These are phyloP conservation scores for Hansenula sp. DNA, from an alignment of 1,139 yeast genomes.

Conservation along the genomic window DNA sequence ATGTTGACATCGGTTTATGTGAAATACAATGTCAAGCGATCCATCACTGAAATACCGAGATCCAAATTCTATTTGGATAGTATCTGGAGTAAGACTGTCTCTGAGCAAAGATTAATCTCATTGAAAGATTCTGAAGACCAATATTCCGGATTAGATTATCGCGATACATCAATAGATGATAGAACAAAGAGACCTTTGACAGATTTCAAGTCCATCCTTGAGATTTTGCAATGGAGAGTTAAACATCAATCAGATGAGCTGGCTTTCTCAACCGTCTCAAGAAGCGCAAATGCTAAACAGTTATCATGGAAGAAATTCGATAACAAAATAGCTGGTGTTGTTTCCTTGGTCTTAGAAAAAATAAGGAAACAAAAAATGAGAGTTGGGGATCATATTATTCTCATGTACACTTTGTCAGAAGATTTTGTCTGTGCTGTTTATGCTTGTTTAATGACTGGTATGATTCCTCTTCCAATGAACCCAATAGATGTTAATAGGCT, in stretches of 20 bases:
- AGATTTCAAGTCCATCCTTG: slow-evolving; percentile 68
- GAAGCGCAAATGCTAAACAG: slow-evolving; percentile 32
- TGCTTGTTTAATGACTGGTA: slow-evolving; percentile 83
- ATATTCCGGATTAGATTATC: slow-evolving; percentile 72
- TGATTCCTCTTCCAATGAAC: slow-evolving; percentile 75
- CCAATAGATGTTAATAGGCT: slow-evolving; percentile 69
- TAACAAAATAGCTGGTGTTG: slow-evolving; percentile 67
- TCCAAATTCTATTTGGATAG: slow-evolving; percentile 83
- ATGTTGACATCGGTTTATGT: slow-evolving; percentile 72
- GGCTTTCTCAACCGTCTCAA: slow-evolving; percentile 70
- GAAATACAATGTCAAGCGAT: slow-evolving; percentile 68
- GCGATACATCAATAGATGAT: slow-evolving; percentile 72
- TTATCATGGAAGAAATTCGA: slow-evolving; percentile 88
- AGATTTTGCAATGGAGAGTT: slow-evolving; percentile 77
- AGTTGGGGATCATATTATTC: slow-evolving; percentile 69
- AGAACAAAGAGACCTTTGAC: slow-evolving; percentile 71
- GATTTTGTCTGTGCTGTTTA: slow-evolving; percentile 80
- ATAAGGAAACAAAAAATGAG: slow-evolving; percentile 48
- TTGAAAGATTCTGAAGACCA: slow-evolving; percentile 51
- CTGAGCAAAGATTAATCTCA: slow-evolving; percentile 53
- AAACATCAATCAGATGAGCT: slow-evolving; percentile 71
- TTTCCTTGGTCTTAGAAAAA: slow-evolving; percentile 49
- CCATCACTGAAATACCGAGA: slow-evolving; percentile 66
- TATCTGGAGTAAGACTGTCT: slow-evolving; percentile 75
- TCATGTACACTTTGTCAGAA: slow-evolving; percentile 85